Percentiles rank a stretch among this genome's conserved stretches.
Conservation (phyloP, 768 basidiomycete genomes). For the Pisolithus tinctorius region DNA sequence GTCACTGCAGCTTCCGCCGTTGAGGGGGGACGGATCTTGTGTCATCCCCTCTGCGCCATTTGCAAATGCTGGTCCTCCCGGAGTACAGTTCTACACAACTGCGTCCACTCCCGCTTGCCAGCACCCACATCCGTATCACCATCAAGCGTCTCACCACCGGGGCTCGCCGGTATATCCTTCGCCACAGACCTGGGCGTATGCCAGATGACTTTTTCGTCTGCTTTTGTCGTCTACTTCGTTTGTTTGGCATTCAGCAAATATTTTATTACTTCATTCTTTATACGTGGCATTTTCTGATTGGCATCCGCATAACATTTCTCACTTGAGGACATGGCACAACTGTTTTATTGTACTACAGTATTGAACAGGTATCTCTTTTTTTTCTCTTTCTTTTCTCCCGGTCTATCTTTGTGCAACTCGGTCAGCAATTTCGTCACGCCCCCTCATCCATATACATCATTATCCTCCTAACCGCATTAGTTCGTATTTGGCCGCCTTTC, state of each 20-base stretch:
- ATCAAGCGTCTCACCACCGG: constrained; percentile 22
- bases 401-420: background rate
- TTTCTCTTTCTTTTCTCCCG: background rate
- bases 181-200: constrained; percentile 29
- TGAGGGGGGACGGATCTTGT: constrained; percentile 26
- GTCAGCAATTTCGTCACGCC: too few relatives aligned
- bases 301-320: background rate
- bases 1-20: constrained; percentile 29
- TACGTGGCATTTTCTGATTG: background rate
- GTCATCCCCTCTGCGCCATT: constrained; percentile 60
- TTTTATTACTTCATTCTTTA: background rate
- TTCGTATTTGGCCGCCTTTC: background rate
- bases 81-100: constrained; percentile 56
- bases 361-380: background rate
- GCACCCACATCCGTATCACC: background rate
- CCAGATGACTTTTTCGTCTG: constrained; percentile 19
- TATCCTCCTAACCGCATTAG: background rate
- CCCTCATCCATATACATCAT: background rate
- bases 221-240: constrained; percentile 12
- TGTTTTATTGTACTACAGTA: background rate
- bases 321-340: background rate
- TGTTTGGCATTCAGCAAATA: constrained; percentile 1
- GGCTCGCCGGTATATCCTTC: constrained; percentile 29
- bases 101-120: background rate
- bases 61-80: constrained; percentile 82